Conservation (phyloP, 73 alveolate species). For the Paramecium pentaurelia region DNA sequence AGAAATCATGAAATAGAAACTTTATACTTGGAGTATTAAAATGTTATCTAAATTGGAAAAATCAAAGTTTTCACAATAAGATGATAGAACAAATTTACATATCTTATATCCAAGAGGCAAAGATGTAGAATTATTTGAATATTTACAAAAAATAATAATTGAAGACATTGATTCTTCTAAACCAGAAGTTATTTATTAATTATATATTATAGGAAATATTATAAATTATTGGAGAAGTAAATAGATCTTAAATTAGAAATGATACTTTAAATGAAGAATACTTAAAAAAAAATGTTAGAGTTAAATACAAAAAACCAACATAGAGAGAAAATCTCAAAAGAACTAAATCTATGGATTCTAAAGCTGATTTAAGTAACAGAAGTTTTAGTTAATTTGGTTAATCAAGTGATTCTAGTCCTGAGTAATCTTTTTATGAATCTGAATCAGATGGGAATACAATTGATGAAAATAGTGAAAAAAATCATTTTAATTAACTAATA, state of each 20-base stretch:
- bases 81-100: conserved; percentile 16
- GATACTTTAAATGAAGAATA: conserved; percentile 53
- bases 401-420: conserved; percentile 46
- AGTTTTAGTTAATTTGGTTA: background rate
- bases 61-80: background rate
- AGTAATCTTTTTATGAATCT: background rate
- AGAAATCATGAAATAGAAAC: conserved; percentile 43
- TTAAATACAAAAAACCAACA: conserved; percentile 3
- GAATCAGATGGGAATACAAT: background rate
- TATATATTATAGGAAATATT: background rate
- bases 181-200: background rate
- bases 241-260: background rate
- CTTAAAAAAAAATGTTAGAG: conserved; percentile 46
- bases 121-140: conserved; percentile 32
- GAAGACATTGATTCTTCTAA: conserved; percentile 1
- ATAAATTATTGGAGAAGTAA: background rate
- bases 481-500: conserved; percentile 21
- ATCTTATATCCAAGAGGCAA: conserved; percentile 13
- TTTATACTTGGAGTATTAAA: conserved; percentile 49
- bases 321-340: background rate
- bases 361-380: conserved; percentile 44
- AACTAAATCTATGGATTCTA: conserved; percentile 36
- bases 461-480: conserved; percentile 47
- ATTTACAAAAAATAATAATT: background rate
- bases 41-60: conserved; percentile 40